Conservation (phyloP, 2,329 filamentous ascomycete species). For the Amauroascus niger region DNA sequence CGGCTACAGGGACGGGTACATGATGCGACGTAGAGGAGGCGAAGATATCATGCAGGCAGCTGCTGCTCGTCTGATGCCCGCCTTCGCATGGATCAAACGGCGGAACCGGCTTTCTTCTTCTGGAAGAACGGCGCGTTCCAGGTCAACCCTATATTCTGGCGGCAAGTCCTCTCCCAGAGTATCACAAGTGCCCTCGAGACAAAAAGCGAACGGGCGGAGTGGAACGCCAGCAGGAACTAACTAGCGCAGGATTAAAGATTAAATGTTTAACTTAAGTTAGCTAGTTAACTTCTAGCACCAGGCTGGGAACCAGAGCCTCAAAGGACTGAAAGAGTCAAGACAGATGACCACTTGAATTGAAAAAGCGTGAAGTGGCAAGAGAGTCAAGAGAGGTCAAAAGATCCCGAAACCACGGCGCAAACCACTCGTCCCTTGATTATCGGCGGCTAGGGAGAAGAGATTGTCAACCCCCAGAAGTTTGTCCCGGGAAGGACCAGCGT, state of each 20-base stretch:
- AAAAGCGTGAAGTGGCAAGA: slow-evolving; percentile 4
- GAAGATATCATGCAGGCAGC: background rate
- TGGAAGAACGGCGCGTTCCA: background rate
- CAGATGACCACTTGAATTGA: background rate
- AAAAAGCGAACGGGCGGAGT: background rate
- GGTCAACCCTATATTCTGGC: no score
- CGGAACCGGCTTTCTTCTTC: background rate
- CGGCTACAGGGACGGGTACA: background rate
- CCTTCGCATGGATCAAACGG: background rate
- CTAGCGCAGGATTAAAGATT: background rate
- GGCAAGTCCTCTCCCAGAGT: background rate
- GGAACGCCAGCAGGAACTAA: background rate
- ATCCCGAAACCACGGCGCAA: background rate
- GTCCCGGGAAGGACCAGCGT: background rate
- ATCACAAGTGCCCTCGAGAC: background rate
- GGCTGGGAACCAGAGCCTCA: background rate
- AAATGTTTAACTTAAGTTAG: no score
- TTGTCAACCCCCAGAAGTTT: background rate
- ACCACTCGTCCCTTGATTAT: background rate
- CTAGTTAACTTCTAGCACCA: slow-evolving; percentile 1
- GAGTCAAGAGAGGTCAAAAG: background rate
- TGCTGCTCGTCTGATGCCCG: background rate
- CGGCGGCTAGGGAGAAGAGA: background rate
- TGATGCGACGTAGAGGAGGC: background rate
- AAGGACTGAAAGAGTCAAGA: background rate